Base-by-base conservation (phyloP, 331 rosid genomes). In the Malus hybrid region DNA sequence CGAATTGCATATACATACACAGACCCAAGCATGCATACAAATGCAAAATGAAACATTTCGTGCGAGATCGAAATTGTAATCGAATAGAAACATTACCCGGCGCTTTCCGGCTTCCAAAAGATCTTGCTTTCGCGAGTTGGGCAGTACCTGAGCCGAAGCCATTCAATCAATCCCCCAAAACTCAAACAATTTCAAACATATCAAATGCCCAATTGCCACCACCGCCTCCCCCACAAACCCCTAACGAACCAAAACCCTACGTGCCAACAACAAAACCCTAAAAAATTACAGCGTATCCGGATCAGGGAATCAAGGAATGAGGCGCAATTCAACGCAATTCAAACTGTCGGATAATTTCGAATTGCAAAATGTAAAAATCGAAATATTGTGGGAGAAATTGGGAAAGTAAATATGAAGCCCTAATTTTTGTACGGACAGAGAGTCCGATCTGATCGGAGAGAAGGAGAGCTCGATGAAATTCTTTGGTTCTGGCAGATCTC, bases 101-200 rank as follows among this genome's bases (percentile, higher is more conserved):
- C 96, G 95, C 81, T 90, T 94, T 75, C 99, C 99, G 76, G 97
- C 97, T 86, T 92, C 90, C 79, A 95, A 92, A 86, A 86, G 96
- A 83, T 92, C 96, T 75, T 86, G 88, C 77, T 94, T 94, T 82
- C 85, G 82, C 67, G 93, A 77, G 73, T 80, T 87, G 28, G 94
- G 86, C 79, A 91, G 85, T 77, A 90, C 99, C 92, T 94, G 96
- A 80, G 97, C 96, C 76, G 97, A 91, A 78, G 99, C 50, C 50
- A 44, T 44, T 97, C 99, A 95, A 92, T 12, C 32, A 76, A 71
- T 83, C 67, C 13, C 80, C 55, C 83, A 73, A 44, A 75, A 70
- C 76, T 86, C 78, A 79, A 70, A 74, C 22, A 31, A 64, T 65
- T 64, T 27, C 29, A 27, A 55, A 67, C 79, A 71, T 74, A 63